Evolutionary conservation across 352 stramenopile species (phyloP), one percentile per base, ranked within the genome.

Genomic region (Peronospora belbahrii): DNA sequence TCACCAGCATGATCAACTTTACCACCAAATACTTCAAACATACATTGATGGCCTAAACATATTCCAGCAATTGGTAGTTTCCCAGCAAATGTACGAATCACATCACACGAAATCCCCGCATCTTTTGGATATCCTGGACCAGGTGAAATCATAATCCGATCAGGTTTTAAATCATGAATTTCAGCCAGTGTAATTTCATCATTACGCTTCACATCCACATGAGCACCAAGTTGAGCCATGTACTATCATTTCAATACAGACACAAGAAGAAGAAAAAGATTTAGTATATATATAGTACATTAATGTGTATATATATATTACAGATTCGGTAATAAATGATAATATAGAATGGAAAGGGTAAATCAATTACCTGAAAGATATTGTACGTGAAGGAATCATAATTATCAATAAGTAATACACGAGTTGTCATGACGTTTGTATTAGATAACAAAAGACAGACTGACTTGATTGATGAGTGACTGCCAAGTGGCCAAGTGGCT

Each of bases 321-420:
- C n/a, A n/a, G n/a, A n/a, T n/a, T n/a, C n/a, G n/a, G n/a, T n/a
- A n/a, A n/a, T n/a, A n/a, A n/a, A n/a, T n/a, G n/a, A n/a, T n/a
- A n/a, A n/a, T n/a, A n/a, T n/a, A n/a, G n/a, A n/a, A n/a, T n/a
- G n/a, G n/a, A n/a, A n/a, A n/a, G n/a, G n/a, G n/a, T n/a, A n/a
- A n/a, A n/a, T n/a, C n/a, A n/a, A n/a, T n/a, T 33, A 85, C 77
- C 70, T 92, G 81, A 62, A 78, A 92, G 55, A 94, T 76, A 62
- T 94, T 94, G 74, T 94, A 94, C 60, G 80, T 91, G 71, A 94
- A 94, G 51, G 83, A 94, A 73, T 94, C 83, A 45, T 94, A 94
- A 62, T 94, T 94, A 70, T 94, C 83, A 65, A 94, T 87, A 42
- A 94, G 66, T 39, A 94, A 62, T 56, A 94, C 83, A 44, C 74